Evolutionary conservation across 768 basidiomycete genomes (phyloP), one percentile per base, ranked within the genome.

Genomic region (Saitozyma sp.): DNA sequence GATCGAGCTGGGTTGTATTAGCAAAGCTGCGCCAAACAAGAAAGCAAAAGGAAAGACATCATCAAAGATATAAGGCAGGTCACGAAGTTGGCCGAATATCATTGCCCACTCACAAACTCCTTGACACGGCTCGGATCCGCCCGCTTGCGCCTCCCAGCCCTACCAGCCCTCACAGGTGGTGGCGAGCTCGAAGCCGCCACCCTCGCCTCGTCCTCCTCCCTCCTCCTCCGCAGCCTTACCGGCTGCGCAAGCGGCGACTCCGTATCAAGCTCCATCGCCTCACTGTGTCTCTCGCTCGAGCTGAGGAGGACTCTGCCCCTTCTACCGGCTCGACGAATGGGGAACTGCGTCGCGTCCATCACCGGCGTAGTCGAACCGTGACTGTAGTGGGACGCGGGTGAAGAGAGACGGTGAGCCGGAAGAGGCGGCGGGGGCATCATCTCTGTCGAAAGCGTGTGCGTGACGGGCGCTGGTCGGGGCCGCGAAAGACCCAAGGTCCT

Each of bases 381-480:
- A 43, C 52, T 9, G 39, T 14, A 20, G 38, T 37, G 5, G 51
- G 17, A 43, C 45, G 51, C 13, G 9, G 19, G 6, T 13, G 57
- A 56, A 16, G 49, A 65, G 54, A 19, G 57, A 45, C 20, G 57
- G 17, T 57, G 56, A 6, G 38, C 43, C 13, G 74, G 74, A 3
- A 73, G 6, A 39, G 70, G 67, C 7, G 74, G 74, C 55, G 74
- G 71, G 41, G 65, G 70, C 71, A 73, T 76, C 2, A 41, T 62
- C 16, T 55, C 48, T 5, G 52, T 61, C n/a, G 59, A 63, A 51
- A 8, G 48, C 37, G 13, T 14, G 13, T 19, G 10, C 40, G 41
- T 5, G 51, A 53, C 6, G 16, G 37, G 39, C 7, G 62, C 11
- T n/a, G 56, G 50, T 37, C 40, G 45, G 43, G 56, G 17, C 38